Evolutionary conservation across 306 rosid genomes (phyloP), one percentile per base, ranked within the genome.

Genomic region (Rosa multiflora): DNA sequence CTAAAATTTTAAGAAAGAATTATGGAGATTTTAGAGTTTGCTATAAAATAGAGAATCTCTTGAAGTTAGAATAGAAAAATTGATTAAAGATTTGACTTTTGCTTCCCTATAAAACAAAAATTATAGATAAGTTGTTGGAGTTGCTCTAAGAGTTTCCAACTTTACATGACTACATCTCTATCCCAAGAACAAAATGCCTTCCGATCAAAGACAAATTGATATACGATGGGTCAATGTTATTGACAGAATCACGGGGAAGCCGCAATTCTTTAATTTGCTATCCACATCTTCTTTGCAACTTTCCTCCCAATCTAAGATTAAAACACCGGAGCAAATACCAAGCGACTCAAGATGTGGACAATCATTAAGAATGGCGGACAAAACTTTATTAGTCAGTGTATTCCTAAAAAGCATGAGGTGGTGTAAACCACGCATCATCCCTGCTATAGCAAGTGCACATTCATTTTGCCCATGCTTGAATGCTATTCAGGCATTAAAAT

Each of bases 301-400:
- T 37, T 66, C 85, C 89, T 4, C 4, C 74, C 46, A 86, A 67
- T 17, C 17, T 79, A 68, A 90, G 48, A 70, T 85, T 79, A 75
- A 81, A 86, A 82, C 94, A 88, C 3, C 18, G 77, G 2, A 89
- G 84, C 39, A 32, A 32, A 90, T 63, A 70, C 88, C 91, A 29
- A 90, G 92, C 52, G 83, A 86, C 85, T 85, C 88, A 56, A 90
- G 87, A 64, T 62, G 67, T 49, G 89, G 84, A 88, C 94, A 90
- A 18, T 86, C 86, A 61, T 83, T 77, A 53, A 90, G 86, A 81
- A 90, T 83, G 75, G 91, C 86, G 43, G 46, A 64, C 81, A 90
- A 75, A 47, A 90, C 92, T n/a, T n/a, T 76, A 75, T 90, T 74
- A 75, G 87, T 80, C 78, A 90, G 64, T 74, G 67, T 55, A 81